Percentiles rank a stretch among this genome's conserved stretches.
These are phyloP conservation scores for Boletus vinaceobasis DNA, from an alignment of 768 basidiomycete species.

Conservation along the genomic window DNA sequence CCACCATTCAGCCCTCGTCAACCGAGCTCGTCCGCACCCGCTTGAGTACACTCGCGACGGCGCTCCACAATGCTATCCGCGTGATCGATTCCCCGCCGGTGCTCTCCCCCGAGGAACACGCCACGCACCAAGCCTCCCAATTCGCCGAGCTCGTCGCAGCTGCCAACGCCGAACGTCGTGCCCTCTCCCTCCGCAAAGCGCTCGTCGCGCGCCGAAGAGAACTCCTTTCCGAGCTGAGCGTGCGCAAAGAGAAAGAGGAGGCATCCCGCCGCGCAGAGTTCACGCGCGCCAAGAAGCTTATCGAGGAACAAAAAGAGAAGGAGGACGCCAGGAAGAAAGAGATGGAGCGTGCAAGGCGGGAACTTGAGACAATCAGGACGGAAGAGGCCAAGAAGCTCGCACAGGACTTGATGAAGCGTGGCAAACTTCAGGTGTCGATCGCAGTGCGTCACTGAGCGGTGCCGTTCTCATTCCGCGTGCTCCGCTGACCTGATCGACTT, in stretches of 20 bases:
- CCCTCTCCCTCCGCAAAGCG: constrained; percentile 70
- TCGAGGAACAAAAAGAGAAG: constrained; percentile 55
- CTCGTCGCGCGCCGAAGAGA: constrained; percentile 84
- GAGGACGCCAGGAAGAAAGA: constrained; percentile 65
- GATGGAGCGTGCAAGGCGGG: constrained; percentile 71
- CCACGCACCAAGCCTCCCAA: constrained; percentile 43
- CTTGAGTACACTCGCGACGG: constrained; percentile 69
- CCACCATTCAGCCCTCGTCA: constrained; percentile 66
- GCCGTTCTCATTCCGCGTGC: background rate
- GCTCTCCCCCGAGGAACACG: constrained; percentile 43
- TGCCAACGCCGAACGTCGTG: constrained; percentile 72
- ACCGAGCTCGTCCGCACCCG: constrained; percentile 74
- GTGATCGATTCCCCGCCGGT: constrained; percentile 45
- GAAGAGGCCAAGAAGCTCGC: constrained; percentile 88
- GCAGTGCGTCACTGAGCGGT: constrained; percentile 44
- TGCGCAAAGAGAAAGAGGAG: constrained; percentile 87
- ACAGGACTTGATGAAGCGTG: constrained; percentile 75
- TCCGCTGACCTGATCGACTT: background rate
- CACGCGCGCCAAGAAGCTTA: constrained; percentile 62
- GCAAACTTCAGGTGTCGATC: constrained; percentile 67
- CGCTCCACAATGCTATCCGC: constrained; percentile 68
- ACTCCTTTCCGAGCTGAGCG: constrained; percentile 76
- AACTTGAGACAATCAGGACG: constrained; percentile 54
- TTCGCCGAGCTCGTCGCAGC: constrained; percentile 59
- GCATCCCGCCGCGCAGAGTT: constrained; percentile 73